Base-by-base conservation (phyloP, 2,329 filamentous ascomycete species). In the Calycina marina region DNA sequence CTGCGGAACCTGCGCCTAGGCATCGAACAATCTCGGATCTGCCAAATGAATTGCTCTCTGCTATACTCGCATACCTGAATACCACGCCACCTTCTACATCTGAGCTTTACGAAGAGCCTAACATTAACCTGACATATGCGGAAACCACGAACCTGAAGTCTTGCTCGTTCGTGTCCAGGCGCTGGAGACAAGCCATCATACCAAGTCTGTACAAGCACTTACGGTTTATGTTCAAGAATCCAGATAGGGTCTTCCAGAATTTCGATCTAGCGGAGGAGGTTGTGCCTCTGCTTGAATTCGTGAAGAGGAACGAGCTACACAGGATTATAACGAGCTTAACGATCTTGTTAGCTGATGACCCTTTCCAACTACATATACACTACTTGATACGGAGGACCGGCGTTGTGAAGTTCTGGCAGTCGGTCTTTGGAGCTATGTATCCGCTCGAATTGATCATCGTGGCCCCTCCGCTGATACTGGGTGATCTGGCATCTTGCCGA, bases 391-490 rank as follows among this genome's bases (percentile, higher is more conserved):
- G 26, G 6, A 16, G 30, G 3, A 25, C 40, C 24, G 32, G 32
- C 13, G 43, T 46, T 32, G 36, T 40, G 14, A 13, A 16, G 51
- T 61, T 69, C 45, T 80, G 69, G 75, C 57, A 58, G 34, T 58
- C 58, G 13, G 40, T 79, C 2, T 67, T 80, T 29, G 50, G 56
- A 4, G 49, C 60, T 12, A 51, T 77, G 18, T 60, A 71, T 39
- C 72, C 68, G 5, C 39, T 59, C 28, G 56, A 61, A 27, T 50
- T 78, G 37, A 68, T 67, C 5, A 55, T 78, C 33, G 52, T 74
- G 28, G 74, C 75, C 0, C 68, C 75, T 5, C 73, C 77, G 0
- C 59, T 64, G 4, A 67, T 72, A 12, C 59, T 85, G 5, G 72
- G 74, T 2, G 63, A 63, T 1, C 57, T 82, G 30, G 55, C 77